Evolutionary conservation across 768 basidiomycete species (phyloP).

Genomic region (Boletales sp.): DNA sequence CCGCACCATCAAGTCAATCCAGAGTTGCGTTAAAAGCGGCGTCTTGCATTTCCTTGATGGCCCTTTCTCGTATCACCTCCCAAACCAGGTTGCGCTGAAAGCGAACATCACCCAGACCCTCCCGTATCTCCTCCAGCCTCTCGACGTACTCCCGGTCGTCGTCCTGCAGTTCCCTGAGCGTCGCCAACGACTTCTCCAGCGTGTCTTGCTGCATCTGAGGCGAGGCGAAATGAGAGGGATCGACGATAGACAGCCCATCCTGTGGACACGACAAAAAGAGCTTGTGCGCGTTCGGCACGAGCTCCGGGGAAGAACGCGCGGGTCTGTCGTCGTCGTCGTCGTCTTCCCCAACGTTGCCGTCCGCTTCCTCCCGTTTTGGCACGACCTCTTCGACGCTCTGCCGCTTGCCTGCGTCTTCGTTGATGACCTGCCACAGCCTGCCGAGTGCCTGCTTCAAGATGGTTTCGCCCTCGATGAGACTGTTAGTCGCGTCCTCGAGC

Average conservation of each 20-base stretch:
- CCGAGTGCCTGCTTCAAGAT: conserved; percentile 71
- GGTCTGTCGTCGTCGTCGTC: conserved; percentile 41
- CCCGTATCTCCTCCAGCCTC: conserved; percentile 78
- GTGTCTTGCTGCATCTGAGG: conserved; percentile 66
- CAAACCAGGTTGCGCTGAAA: conserved; percentile 72
- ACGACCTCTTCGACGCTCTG: conserved; percentile 41
- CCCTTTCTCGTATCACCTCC: conserved; percentile 71
- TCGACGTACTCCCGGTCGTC: conserved; percentile 87
- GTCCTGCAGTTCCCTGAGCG: conserved; percentile 77
- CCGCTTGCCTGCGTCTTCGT: conserved; percentile 55
- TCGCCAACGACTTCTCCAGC: conserved; percentile 70
- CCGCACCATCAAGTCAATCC: conserved; percentile 16
- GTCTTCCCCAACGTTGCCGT: conserved; percentile 45
- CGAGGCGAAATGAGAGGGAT: conserved; percentile 60
- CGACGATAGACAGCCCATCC: conserved; percentile 44
- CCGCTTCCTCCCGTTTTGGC: conserved; percentile 67
- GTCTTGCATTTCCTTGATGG: conserved; percentile 72
- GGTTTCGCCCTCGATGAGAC: conserved; percentile 80
- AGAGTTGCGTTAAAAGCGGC: conserved; percentile 41
- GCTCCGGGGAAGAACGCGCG: conserved; percentile 62
- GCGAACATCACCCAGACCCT: conserved; percentile 71
- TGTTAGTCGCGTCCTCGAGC: conserved; percentile 77
- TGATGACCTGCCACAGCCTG: conserved; percentile 76
- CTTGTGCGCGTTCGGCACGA: conserved; percentile 63
- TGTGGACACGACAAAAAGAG: conserved; percentile 58